Conservation (phyloP, 345 rosid species). For the Ailanthus altissimus region DNA sequence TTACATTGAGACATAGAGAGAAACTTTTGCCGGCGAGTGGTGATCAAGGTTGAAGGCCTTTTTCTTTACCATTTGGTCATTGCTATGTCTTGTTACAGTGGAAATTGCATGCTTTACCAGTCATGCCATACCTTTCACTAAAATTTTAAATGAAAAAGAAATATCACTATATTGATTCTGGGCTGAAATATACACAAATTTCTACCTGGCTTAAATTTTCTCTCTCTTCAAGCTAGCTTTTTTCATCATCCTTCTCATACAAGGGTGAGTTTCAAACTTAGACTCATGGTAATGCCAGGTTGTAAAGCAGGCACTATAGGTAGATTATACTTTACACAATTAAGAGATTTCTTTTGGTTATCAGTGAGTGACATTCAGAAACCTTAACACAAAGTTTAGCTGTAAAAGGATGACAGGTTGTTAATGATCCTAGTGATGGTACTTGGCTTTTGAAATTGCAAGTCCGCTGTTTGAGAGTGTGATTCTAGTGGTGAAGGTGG, state of each 20-base stretch:
- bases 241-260: background rate
- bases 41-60: background rate
- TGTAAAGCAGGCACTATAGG: background rate
- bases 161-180: background rate
- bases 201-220: background rate
- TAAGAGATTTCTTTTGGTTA: background rate
- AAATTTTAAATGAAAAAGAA: background rate
- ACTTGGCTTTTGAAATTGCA: background rate
- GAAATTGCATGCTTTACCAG: background rate
- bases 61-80: background rate
- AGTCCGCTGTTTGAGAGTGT: background rate
- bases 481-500: background rate
- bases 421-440: background rate
- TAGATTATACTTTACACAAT: background rate
- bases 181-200: background rate
- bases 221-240: background rate
- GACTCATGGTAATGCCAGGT: background rate
- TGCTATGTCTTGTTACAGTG: background rate
- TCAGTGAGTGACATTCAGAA: background rate
- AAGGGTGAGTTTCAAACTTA: background rate
- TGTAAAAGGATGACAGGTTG: background rate
- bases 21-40: background rate
- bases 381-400: background rate
- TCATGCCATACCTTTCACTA: background rate
- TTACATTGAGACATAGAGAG: conserved; percentile 1